Conservation (phyloP, 108 stramenopile genomes). For the Nitzschia putrida region DNA sequence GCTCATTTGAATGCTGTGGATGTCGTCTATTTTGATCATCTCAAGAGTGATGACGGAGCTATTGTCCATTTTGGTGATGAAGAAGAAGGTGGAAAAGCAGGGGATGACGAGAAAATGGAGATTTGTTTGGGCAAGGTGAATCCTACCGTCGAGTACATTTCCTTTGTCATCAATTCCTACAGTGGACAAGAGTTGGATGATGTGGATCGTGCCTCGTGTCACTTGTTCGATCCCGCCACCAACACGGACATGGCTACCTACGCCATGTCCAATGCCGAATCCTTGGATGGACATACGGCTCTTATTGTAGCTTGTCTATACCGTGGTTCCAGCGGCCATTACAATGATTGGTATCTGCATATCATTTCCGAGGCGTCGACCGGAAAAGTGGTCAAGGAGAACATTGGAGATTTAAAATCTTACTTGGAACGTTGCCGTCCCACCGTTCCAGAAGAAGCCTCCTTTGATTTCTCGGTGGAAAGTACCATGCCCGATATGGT, state of each 20-base stretch:
- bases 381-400: conserved; percentile 36
- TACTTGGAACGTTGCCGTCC: conserved; percentile 20
- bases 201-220: conserved; percentile 47
- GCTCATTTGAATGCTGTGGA: conserved; percentile 35
- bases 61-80: conserved; percentile 53
- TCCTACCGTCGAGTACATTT: conserved; percentile 36
- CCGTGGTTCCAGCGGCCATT: conserved; percentile 12
- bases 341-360: conserved; percentile 31
- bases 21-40: conserved; percentile 38
- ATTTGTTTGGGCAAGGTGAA: conserved; percentile 35
- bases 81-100: conserved; percentile 40
- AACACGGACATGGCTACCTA: conserved; percentile 42
- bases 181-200: conserved; percentile 54
- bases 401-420: conserved; percentile 17
- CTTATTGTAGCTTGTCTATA: conserved; percentile 45
- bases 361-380: conserved; percentile 42
- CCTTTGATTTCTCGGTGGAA: background rate
- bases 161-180: conserved; percentile 51
- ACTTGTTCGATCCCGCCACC: conserved; percentile 43
- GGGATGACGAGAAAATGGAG: conserved; percentile 50
- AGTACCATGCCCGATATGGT: conserved; percentile 19
- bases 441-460: background rate
- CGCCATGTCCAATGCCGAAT: conserved; percentile 36
- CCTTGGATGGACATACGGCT: conserved; percentile 43
- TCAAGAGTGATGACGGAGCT: conserved; percentile 32